These are phyloP conservation scores for Lactarius trivialis DNA, from an alignment of 768 basidiomycete species.

Conservation along the genomic window DNA sequence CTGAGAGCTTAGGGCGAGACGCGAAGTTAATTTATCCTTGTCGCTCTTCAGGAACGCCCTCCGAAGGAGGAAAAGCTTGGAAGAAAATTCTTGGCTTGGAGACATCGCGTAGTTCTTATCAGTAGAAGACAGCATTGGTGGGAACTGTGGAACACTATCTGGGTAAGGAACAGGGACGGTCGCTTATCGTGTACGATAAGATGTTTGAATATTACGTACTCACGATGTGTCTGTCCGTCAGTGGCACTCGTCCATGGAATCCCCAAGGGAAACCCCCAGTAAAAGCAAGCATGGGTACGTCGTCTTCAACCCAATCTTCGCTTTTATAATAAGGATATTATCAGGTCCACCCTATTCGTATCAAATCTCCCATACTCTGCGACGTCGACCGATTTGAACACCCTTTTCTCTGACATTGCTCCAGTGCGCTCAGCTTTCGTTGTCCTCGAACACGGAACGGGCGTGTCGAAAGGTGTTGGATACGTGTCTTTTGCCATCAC, in stretches of 20 bases:
- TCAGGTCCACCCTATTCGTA: conserved; percentile 83
- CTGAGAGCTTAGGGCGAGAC: background rate
- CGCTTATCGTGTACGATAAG: background rate
- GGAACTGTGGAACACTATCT: background rate
- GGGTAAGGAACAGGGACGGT: background rate
- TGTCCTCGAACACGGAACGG: conserved; percentile 69
- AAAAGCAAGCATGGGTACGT: conserved; percentile 42
- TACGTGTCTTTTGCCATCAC: conserved; percentile 88
- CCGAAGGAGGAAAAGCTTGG: background rate
- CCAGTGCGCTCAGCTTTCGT: conserved; percentile 93
- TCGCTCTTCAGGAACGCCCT: background rate
- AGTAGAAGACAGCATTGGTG: background rate
- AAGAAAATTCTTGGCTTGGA: background rate
- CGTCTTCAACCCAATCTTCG: background rate
- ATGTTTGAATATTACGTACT: background rate
- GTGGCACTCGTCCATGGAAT: conserved; percentile 15
- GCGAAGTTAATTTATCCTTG: conserved; percentile 6
- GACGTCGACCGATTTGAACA: conserved; percentile 85
- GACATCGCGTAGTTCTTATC: conserved; percentile 9
- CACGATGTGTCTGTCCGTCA: background rate
- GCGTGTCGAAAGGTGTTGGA: conserved; percentile 88
- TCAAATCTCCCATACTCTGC: conserved; percentile 88
- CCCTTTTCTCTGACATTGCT: conserved; percentile 91
- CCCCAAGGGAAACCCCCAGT: conserved; percentile 37
- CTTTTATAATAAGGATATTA: conserved; percentile 5